Conservation (phyloP, 1,284 basidiomycete genomes). For the Singerocomus inundabilis region DNA sequence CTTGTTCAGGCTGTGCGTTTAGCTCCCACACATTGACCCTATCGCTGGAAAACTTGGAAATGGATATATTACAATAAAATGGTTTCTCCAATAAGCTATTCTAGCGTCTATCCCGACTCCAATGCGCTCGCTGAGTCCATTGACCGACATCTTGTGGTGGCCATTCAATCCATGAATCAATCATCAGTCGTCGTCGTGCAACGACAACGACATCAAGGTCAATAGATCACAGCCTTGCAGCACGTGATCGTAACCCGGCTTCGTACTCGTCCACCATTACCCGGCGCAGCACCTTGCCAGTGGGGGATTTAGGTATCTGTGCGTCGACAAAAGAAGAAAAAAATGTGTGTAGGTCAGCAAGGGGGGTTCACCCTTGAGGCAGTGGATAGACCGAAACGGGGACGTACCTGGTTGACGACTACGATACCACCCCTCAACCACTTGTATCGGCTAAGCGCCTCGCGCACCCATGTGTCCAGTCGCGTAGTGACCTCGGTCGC, state of each 20-base stretch:
- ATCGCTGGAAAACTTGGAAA: too few relatives aligned
- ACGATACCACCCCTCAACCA: constrained; percentile 69
- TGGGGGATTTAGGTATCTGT: constrained; percentile 69
- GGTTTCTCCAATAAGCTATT: too few relatives aligned
- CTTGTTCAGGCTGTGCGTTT: too few relatives aligned
- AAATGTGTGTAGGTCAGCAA: too few relatives aligned
- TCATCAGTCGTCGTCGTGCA: background rate
- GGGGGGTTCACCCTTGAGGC: too few relatives aligned
- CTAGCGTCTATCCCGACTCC: too few relatives aligned
- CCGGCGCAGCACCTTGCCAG: constrained; percentile 64
- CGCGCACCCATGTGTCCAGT: constrained; percentile 58
- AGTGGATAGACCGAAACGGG: too few relatives aligned
- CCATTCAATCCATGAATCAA: background rate
- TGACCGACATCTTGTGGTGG: background rate
- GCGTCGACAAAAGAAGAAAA: too few relatives aligned
- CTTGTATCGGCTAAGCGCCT: constrained; percentile 66
- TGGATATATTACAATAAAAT: too few relatives aligned
- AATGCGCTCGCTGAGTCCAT: too few relatives aligned
- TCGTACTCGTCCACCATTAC: constrained; percentile 59
- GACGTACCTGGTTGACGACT: constrained; percentile 56
- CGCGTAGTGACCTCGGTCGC: constrained; percentile 40
- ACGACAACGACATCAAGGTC: background rate
- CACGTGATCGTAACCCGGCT: constrained; percentile 16
- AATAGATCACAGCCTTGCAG: constrained; percentile 18
- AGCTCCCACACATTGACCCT: too few relatives aligned